Base-by-base conservation (phyloP, 108 stramenopile genomes). In the Fragilaria crotonensis region DNA sequence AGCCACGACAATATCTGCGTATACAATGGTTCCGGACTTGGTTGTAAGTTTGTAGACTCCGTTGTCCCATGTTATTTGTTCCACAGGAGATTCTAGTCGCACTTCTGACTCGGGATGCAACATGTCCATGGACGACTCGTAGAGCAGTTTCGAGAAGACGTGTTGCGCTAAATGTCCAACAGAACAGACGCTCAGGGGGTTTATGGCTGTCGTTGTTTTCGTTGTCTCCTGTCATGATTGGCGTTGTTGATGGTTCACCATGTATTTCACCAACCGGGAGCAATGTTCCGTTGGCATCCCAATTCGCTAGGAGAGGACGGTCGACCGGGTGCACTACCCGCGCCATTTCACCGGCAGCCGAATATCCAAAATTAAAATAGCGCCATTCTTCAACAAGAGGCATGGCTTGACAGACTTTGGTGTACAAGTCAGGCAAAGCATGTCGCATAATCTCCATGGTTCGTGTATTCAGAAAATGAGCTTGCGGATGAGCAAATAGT, bases 381-480 rank as follows among this genome's bases (percentile, higher is more conserved):
- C 83, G 70, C 84, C 85, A 91, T 60, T 84, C 72, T 19, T 64
- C 32, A 20, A 86, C 81, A 4, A 77, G 69, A 20, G 83, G 78
- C 83, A 84, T 85, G 1, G 62, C 75, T 19, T 59, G 17, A 25
- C 60, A 29, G 5, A 87, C 66, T 7, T 56, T 31, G 2, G 70
- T 18, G 57, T 74, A 87, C 3, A 74, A 60, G n/a, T 48, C 18
- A 18, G 85, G 79, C 46, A 76, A 25, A 36, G 45, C 62, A 19
- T 67, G 52, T 31, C 60, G 70, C 18, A 93, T 59, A 27, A 97
- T 83, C 53, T 97, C 96, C 91, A 95, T 94, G 28, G 83, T 90
- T 23, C 96, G 76, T 1, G 86, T 71, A 68, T 97, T 97, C 54
- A 97, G 61, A 75, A 91, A 97, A 52, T 97, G 96, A 23, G 96